Evolutionary conservation across 352 stramenopile species (phyloP).

Genomic region (Pythium dissotocum): DNA sequence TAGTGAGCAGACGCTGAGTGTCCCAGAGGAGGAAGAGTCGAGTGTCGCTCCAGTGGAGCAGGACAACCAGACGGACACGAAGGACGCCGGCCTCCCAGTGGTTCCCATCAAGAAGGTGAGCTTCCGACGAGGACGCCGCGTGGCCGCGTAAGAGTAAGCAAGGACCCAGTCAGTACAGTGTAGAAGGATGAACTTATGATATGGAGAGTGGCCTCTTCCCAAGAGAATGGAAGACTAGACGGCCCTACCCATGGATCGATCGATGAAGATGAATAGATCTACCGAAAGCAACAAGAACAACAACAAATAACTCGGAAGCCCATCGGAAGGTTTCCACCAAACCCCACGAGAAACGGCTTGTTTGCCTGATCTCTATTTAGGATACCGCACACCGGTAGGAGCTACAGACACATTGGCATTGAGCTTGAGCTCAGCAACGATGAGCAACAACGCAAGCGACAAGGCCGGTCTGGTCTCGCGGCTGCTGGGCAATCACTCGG

Average conservation of each 20-base stretch:
- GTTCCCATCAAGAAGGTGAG: conserved; percentile 14
- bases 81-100: conserved; percentile 1
- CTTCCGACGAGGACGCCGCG: conserved; percentile 19
- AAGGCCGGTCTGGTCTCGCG: conserved; percentile 30
- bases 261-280: neutral
- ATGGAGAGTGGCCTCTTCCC: conserved; percentile 6
- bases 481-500: conserved; percentile 44
- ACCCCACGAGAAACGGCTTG: neutral
- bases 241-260: neutral
- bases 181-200: neutral
- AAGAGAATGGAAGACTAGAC: conserved; percentile 5
- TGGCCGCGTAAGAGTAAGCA: conserved; percentile 5
- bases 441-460: neutral
- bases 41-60: neutral
- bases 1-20: neutral
- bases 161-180: neutral
- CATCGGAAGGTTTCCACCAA: conserved; percentile 11
- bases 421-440: neutral
- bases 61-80: conserved; percentile 1
- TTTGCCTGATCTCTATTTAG: neutral
- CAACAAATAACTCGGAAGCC: conserved; percentile 5
- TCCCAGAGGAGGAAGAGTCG: neutral
- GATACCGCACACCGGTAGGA: neutral
- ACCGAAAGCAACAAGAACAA: conserved; percentile 4
- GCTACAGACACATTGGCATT: too few species aligned